Percentiles rank a stretch among this genome's conserved stretches.
Conservation (phyloP, 805 yeast species). For the Hanseniaspora pseudoguilliermondii region DNA sequence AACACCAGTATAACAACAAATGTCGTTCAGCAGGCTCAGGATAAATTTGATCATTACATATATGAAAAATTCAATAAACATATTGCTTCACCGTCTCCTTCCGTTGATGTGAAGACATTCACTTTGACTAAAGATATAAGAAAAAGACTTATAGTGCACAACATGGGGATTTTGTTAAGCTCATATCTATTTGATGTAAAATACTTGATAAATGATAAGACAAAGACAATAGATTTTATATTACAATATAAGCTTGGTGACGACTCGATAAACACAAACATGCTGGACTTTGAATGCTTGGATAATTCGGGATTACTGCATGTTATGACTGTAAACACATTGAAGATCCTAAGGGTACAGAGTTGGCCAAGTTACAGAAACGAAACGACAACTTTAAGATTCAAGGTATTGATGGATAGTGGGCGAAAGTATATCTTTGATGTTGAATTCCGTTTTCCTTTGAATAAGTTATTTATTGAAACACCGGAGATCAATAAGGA, state of each 20-base stretch:
- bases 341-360: background rate
- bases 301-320: background rate
- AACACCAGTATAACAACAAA: background rate
- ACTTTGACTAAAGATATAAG: background rate
- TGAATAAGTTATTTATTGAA: constrained; percentile 1
- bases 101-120: background rate
- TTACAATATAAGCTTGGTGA: background rate
- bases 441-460: background rate
- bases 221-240: background rate
- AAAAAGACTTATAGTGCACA: constrained; percentile 3
- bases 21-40: background rate
- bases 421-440: background rate
- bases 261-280: background rate
- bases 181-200: background rate
- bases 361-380: background rate
- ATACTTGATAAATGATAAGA: background rate
- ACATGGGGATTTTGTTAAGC: constrained; percentile 1
- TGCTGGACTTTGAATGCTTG: background rate
- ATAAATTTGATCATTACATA: background rate
- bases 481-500: background rate
- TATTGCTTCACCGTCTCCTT: background rate
- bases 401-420: background rate
- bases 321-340: background rate
- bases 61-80: background rate
- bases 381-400: background rate